phyloP scores from a whole-genome alignment of 805 yeast species.

The Saccharomycopsis javanensis region DNA sequence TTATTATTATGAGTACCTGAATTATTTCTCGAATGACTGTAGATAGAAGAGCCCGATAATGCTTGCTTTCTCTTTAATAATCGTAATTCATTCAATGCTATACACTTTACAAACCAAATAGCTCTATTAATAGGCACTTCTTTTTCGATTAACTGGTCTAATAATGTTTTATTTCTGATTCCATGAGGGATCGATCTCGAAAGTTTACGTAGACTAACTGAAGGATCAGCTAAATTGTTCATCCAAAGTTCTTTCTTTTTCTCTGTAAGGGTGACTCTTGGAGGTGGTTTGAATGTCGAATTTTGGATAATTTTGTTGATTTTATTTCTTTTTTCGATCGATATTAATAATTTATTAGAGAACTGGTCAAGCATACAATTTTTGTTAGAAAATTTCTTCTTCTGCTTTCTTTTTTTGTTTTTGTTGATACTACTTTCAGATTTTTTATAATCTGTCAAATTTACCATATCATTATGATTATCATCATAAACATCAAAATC shows the following conservation, averaged over 20 bases:
- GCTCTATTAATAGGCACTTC: conserved; percentile 73
- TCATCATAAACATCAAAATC: not conserved
- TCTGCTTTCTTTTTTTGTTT: not conserved
- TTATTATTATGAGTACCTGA: conserved; percentile 5
- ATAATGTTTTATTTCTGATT: conserved; percentile 55
- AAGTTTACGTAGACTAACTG: conserved; percentile 54
- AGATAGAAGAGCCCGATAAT: not conserved
- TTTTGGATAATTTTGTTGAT: conserved; percentile 38
- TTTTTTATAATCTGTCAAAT: not conserved
- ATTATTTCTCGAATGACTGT: conserved; percentile 4
- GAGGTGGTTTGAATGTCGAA: conserved; percentile 66
- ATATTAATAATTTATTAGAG: conserved; percentile 36
- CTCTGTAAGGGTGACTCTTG: conserved; percentile 84
- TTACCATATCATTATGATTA: not conserved
- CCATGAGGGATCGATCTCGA: conserved; percentile 88
- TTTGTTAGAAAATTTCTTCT: not conserved
- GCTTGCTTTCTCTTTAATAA: conserved; percentile 43
- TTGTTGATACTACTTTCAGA: not conserved
- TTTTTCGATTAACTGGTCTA: conserved; percentile 64
- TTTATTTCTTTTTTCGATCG: conserved; percentile 38
- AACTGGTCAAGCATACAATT: conserved; percentile 33
- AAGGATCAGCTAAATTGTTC: conserved; percentile 60
- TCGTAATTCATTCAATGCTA: conserved; percentile 67
- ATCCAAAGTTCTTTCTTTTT: conserved; percentile 82
- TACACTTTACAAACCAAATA: conserved; percentile 84